Evolutionary conservation across 331 rosid species (phyloP).

Genomic region (Malus hybrid): DNA sequence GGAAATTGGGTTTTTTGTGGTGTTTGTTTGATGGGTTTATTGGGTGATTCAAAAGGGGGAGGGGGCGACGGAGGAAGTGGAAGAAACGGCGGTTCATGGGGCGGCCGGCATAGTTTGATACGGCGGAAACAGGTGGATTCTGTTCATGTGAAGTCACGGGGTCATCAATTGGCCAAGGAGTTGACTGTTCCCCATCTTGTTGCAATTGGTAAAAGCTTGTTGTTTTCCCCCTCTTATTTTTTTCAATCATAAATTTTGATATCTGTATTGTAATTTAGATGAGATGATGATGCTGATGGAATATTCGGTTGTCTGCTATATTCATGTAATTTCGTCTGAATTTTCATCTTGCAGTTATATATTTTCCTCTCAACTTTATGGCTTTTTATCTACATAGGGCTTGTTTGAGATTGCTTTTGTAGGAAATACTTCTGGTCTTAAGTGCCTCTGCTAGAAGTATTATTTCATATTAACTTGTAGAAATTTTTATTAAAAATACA

Average conservation of each 20-base stretch:
- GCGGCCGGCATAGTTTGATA: conserved; percentile 46
- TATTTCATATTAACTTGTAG: no score
- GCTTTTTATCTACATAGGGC: no score
- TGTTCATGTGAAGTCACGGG: conserved; percentile 27
- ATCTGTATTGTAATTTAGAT: neutral
- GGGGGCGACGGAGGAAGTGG: conserved; percentile 21
- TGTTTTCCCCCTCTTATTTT: neutral
- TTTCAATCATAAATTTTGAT: neutral
- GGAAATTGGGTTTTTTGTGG: neutral
- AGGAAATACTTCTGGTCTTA: no score
- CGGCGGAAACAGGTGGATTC: conserved; percentile 91
- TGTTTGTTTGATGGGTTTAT: conserved; percentile 30
- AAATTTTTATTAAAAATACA: no score
- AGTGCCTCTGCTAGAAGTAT: no score
- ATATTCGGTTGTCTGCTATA: neutral
- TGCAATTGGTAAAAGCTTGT: conserved; percentile 58
- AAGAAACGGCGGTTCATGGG: conserved; percentile 12
- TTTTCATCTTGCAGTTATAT: no score
- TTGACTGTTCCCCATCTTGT: conserved; percentile 61
- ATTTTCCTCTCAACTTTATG: no score
- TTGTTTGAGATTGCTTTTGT: no score
- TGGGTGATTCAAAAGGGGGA: conserved; percentile 22
- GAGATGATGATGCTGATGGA: neutral
- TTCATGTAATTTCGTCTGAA: neutral
- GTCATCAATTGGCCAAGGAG: conserved; percentile 70